Evolutionary conservation across 2,329 filamentous ascomycete genomes (phyloP).

Genomic region (Sclerotiophoma versabilis): DNA sequence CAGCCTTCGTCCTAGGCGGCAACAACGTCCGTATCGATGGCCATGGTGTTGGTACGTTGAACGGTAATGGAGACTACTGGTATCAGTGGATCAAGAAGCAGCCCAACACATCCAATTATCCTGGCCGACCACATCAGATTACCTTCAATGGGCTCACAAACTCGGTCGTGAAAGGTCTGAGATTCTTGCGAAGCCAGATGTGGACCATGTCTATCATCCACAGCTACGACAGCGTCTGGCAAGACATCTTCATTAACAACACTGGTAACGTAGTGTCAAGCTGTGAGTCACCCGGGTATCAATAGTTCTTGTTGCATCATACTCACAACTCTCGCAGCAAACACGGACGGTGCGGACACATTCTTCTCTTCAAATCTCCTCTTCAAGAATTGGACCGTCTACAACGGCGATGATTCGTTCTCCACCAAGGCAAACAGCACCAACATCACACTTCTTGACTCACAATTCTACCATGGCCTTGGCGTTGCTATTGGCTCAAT

Average conservation of each 20-base stretch:
- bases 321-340: constrained; percentile 14
- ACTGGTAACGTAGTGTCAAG: constrained; percentile 30
- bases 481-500: constrained; percentile 66
- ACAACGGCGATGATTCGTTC: constrained; percentile 27
- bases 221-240: constrained; percentile 56
- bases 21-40: constrained; percentile 59
- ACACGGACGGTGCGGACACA: constrained; percentile 62
- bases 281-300: constrained; percentile 8
- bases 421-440: constrained; percentile 27
- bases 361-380: constrained; percentile 61
- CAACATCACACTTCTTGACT: constrained; percentile 23
- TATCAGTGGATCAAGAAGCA: constrained; percentile 57
- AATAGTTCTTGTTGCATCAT: background rate
- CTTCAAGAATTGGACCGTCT: constrained; percentile 27
- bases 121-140: constrained; percentile 59
- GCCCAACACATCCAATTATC: constrained; percentile 33
- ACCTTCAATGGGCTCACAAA: constrained; percentile 60
- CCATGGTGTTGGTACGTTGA: constrained; percentile 60
- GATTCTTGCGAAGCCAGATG: constrained; percentile 66
- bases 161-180: constrained; percentile 57
- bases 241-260: constrained; percentile 63
- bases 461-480: constrained; percentile 23
- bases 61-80: constrained; percentile 68
- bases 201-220: constrained; percentile 64
- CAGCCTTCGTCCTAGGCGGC: constrained; percentile 54